These are phyloP conservation scores for Nakaseomyces uthaithaninus DNA, from an alignment of 1,139 yeast genomes.

Conservation along the genomic window DNA sequence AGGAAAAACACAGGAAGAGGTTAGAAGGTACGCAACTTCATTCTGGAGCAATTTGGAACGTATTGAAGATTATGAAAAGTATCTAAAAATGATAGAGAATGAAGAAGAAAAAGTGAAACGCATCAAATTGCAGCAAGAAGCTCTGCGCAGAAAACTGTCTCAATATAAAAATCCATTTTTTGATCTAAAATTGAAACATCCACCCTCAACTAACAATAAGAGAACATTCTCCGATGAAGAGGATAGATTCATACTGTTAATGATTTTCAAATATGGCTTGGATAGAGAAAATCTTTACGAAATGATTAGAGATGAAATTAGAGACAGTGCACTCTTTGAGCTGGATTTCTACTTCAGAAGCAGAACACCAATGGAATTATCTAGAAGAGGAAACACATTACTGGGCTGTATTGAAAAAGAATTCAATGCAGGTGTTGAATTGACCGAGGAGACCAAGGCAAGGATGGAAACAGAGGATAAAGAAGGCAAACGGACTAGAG, in stretches of 20 bases:
- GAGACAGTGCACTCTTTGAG: constrained; percentile 54
- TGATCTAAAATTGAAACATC: constrained; percentile 50
- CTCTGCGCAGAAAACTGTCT: constrained; percentile 54
- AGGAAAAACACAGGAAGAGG: constrained; percentile 56
- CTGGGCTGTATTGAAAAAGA: constrained; percentile 60
- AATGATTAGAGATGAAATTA: constrained; percentile 50
- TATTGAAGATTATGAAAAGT: constrained; percentile 67
- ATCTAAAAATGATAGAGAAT: constrained; percentile 56
- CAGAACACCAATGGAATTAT: constrained; percentile 54
- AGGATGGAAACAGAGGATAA: constrained; percentile 28
- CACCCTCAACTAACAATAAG: constrained; percentile 54
- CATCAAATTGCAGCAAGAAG: constrained; percentile 54
- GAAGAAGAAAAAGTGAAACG: constrained; percentile 66
- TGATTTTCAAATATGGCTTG: constrained; percentile 56
- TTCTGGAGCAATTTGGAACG: constrained; percentile 61
- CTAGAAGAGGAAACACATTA: constrained; percentile 61
- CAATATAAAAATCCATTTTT: constrained; percentile 57
- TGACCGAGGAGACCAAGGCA: constrained; percentile 23
- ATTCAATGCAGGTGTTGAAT: constrained; percentile 29
- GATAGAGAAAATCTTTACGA: constrained; percentile 62
- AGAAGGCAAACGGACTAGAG: constrained; percentile 21
- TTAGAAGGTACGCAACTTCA: constrained; percentile 52
- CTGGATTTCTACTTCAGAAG: constrained; percentile 68
- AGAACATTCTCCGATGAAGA: constrained; percentile 65
- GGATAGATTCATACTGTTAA: constrained; percentile 60